These are phyloP conservation scores for Ceratobasidium sp. DNA, from an alignment of 1,284 basidiomycete species.

Conservation along the genomic window DNA sequence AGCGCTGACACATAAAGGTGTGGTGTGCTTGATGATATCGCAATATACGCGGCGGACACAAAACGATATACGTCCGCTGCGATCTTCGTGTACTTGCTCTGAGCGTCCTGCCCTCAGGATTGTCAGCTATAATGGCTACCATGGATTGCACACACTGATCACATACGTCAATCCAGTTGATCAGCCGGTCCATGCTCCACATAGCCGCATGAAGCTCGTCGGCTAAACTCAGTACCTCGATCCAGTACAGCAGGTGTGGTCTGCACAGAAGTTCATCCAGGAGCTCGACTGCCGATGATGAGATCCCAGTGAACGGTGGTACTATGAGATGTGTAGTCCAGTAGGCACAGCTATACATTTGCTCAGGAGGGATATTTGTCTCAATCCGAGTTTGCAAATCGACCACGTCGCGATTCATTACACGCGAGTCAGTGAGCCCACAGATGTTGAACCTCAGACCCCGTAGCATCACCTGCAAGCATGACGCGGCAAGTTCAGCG, in stretches of 20 bases:
- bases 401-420: background rate
- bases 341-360: slow-evolving; percentile 35
- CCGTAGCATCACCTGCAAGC: background rate
- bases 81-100: background rate
- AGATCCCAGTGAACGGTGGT: background rate
- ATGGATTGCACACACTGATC: background rate
- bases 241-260: slow-evolving; percentile 29
- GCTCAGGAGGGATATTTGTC: background rate
- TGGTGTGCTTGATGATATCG: too few relatives aligned
- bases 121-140: background rate
- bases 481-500: background rate
- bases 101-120: background rate
- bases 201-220: background rate
- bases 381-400: background rate
- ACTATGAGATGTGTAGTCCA: slow-evolving; percentile 25
- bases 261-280: background rate
- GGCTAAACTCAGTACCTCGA: slow-evolving; percentile 26
- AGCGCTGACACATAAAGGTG: too few relatives aligned
- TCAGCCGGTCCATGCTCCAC: background rate
- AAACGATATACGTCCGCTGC: slow-evolving; percentile 3
- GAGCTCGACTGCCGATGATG: too few relatives aligned
- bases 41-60: too few relatives aligned
- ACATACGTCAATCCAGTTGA: slow-evolving; percentile 11
- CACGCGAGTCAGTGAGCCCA: slow-evolving; percentile 1
- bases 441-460: slow-evolving; percentile 38